phyloP scores from a whole-genome alignment of 2,329 filamentous ascomycete species.

The Claviceps sp. region DNA sequence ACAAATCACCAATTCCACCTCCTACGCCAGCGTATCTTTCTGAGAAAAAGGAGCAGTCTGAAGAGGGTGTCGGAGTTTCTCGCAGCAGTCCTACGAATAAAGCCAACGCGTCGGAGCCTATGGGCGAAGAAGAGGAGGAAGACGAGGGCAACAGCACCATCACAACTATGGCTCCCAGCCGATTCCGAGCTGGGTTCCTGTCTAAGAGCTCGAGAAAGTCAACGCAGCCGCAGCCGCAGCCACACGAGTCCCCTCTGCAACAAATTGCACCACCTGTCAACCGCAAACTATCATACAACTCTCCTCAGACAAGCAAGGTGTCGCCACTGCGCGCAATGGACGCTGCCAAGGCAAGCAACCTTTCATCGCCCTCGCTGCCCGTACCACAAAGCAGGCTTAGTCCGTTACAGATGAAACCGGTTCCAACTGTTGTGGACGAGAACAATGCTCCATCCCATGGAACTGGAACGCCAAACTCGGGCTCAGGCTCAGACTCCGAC shows the following conservation, averaged over 20 bases:
- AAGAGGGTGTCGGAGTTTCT: constrained; percentile 31
- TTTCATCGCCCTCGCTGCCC: constrained; percentile 29
- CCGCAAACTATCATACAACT: constrained; percentile 39
- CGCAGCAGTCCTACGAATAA: constrained; percentile 37
- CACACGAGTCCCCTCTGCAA: constrained; percentile 48
- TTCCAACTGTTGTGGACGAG: constrained; percentile 32
- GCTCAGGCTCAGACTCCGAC: constrained; percentile 35
- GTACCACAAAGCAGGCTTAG: constrained; percentile 10
- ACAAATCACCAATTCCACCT: constrained; percentile 22
- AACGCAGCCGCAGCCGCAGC: constrained; percentile 24
- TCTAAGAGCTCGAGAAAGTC: constrained; percentile 37
- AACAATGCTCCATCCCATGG: constrained; percentile 34
- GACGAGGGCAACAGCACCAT: constrained; percentile 17
- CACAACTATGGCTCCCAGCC: constrained; percentile 33
- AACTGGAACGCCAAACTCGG: constrained; percentile 16
- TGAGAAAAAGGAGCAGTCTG: constrained; percentile 8
- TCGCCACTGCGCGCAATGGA: constrained; percentile 40
- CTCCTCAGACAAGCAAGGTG: constrained; percentile 16
- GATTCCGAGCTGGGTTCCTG: constrained; percentile 83
- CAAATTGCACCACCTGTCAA: constrained; percentile 41
- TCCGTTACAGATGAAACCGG: constrained; percentile 10
- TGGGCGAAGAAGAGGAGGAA: constrained; percentile 10
- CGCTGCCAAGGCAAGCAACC: constrained; percentile 35
- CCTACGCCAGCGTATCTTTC: constrained; percentile 10
- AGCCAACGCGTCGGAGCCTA: constrained; percentile 25